phyloP scores from a whole-genome alignment of 78 protist species.

The slime mould (Dictyostelium discoideum) region DNA sequence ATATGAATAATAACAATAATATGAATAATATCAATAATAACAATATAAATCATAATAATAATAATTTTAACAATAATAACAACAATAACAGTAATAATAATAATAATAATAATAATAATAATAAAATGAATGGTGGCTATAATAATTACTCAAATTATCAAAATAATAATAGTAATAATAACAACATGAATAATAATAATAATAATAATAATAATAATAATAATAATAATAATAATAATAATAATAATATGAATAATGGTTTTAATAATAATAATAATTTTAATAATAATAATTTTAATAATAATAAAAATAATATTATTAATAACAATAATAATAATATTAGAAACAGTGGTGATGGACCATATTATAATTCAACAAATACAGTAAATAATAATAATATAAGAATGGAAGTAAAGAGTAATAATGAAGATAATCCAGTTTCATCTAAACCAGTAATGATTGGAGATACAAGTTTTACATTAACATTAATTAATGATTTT shows the following conservation, averaged over 20 bases:
- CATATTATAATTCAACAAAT: neutral
- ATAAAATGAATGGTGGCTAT: neutral
- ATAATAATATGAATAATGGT: neutral
- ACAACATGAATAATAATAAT: too few relatives aligned
- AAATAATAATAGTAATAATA: too few relatives aligned
- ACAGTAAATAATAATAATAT: neutral
- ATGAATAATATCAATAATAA: too few relatives aligned
- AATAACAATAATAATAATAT: too few relatives aligned
- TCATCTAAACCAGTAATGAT: neutral
- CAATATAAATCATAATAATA: too few relatives aligned
- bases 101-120: too few relatives aligned
- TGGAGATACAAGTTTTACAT: neutral
- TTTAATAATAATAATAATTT: neutral
- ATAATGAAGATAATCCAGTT: neutral
- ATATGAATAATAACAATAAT: neutral
- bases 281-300: neutral
- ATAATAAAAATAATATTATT: neutral
- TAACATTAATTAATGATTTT: conserved; percentile 3
- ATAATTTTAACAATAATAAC: too few relatives aligned
- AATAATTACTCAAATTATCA: neutral
- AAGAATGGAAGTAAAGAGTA: neutral
- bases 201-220: too few relatives aligned
- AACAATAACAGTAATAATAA: too few relatives aligned
- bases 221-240: neutral
- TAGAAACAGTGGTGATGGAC: neutral